Evolutionary conservation across 225 moss, liverwort and hornwort genomes (phyloP), one percentile per base, ranked within the genome.

Genomic region (Thuidium tamariscinum): DNA sequence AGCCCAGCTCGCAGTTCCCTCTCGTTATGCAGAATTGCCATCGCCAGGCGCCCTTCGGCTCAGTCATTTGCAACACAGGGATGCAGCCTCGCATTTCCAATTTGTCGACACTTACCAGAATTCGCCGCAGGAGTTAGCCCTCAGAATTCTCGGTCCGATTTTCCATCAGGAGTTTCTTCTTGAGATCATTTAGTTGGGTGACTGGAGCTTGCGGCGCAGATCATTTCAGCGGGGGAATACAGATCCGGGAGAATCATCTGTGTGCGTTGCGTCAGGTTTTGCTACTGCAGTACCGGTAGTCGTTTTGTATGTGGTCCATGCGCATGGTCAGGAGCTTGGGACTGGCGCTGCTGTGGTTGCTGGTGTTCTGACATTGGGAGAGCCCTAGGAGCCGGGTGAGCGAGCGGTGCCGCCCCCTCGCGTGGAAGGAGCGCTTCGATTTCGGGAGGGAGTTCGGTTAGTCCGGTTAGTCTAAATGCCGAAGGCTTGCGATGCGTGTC

Each of bases 401-500:
- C 9, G 66, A 51, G 13, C 51, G 27, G 15, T 4, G 46, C 19
- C 26, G 13, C 20, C 30, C 44, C 41, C 59, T 59, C 60, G 18
- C 17, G 16, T 21, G 0, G 32, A 22, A 57, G 57, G 21, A 59
- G 44, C 13, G 77, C 16, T 25, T 59, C 10, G 16, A 10, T 57
- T 55, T 26, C 0, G 30, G 3, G 20, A 72, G 71, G 27, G 60
- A 19, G 85, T 16, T 42, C 11, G 81, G 17, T 63, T 61, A 14
- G 60, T 79, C 5, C 21, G 42, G 68, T n/a, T n/a, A 49, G 18
- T 30, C 37, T 39, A 20, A 22, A 82, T 98, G 98, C 97, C 98
- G 97, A 97, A 94, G 96, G 92, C 94, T 74, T 98, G 98, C 84
- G 98, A 98, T 95, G 94, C 93, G 26, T 98, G 98, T 32, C 92